Percentiles rank a stretch among this genome's conserved stretches.
Conservation (phyloP, 2,329 filamentous ascomycete species). For the Fusarium burgessii region DNA sequence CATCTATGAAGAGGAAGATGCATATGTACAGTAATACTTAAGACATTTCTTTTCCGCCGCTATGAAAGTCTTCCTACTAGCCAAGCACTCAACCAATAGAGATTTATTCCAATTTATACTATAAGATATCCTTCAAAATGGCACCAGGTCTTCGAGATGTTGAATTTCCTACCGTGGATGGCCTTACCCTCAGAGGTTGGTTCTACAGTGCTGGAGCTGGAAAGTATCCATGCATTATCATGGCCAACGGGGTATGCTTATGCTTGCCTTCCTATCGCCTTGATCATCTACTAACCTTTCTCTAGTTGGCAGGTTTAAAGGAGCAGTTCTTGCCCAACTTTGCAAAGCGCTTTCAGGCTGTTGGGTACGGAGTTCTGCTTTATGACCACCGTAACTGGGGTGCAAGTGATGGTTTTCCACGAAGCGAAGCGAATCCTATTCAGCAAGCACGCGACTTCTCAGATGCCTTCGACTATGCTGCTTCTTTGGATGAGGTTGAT, state of each 20-base stretch:
- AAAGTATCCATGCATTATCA: not conserved
- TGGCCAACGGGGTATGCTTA: not conserved
- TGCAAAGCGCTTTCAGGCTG: not conserved
- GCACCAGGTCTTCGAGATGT: accelerated
- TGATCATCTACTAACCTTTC: not conserved
- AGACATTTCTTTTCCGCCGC: no score
- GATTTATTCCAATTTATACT: no score
- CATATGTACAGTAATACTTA: no score
- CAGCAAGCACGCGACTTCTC: not conserved
- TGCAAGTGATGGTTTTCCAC: not conserved
- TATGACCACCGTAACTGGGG: not conserved
- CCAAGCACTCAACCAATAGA: no score
- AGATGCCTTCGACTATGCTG: not conserved
- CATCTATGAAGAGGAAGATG: no score
- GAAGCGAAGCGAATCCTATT: not conserved
- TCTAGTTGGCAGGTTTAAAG: not conserved
- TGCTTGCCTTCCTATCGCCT: not conserved
- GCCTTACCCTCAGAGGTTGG: not conserved
- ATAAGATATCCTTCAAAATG: not conserved
- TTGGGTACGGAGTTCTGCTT: not conserved
- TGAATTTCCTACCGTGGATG: not conserved
- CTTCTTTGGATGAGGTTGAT: not conserved
- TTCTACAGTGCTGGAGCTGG: not conserved
- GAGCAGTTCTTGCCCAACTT: not conserved
- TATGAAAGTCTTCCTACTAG: no score